Conservation (phyloP, 768 basidiomycete species). For the Mrakia blollopis region DNA sequence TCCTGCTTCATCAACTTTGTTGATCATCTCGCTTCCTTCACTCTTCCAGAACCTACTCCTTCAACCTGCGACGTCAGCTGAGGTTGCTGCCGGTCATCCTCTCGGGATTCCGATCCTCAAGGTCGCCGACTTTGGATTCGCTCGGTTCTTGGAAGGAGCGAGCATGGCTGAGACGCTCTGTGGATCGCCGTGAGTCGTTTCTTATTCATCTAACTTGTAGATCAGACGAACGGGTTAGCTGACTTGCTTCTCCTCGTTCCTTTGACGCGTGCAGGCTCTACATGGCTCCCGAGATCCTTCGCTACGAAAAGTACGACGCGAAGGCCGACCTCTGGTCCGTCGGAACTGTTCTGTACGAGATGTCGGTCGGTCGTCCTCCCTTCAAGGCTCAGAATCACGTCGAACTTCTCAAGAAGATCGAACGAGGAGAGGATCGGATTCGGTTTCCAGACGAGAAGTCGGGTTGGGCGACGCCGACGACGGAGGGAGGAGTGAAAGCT, state of each 20-base stretch:
- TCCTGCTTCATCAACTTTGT: conserved; percentile 2
- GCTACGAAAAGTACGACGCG: conserved; percentile 95
- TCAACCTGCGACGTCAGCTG: conserved; percentile 70
- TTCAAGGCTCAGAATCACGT: conserved; percentile 95
- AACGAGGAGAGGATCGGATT: conserved; percentile 73
- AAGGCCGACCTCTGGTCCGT: conserved; percentile 98
- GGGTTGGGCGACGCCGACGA: conserved; percentile 42
- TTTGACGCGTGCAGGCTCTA: conserved; percentile 60
- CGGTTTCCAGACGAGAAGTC: conserved; percentile 81
- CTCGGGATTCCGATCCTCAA: conserved; percentile 90
- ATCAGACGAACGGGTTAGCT: too few species aligned
- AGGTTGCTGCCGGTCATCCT: conserved; percentile 81
- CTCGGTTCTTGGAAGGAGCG: conserved; percentile 79
- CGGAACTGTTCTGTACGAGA: conserved; percentile 93
- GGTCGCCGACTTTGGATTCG: conserved; percentile 97
- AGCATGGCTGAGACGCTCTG: conserved; percentile 97
- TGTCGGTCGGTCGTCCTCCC: conserved; percentile 86
- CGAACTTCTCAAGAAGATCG: conserved; percentile 88
- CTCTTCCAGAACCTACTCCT: conserved; percentile 72
- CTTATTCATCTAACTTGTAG: not conserved
- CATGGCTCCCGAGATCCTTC: conserved; percentile 97
- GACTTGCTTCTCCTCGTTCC: not conserved
- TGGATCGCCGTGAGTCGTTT: conserved; percentile 76
- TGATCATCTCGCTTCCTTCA: not conserved
- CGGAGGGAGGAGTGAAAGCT: conserved; percentile 10